Base-by-base conservation (phyloP, 345 rosid species). In the Gossypium mustelinum region DNA sequence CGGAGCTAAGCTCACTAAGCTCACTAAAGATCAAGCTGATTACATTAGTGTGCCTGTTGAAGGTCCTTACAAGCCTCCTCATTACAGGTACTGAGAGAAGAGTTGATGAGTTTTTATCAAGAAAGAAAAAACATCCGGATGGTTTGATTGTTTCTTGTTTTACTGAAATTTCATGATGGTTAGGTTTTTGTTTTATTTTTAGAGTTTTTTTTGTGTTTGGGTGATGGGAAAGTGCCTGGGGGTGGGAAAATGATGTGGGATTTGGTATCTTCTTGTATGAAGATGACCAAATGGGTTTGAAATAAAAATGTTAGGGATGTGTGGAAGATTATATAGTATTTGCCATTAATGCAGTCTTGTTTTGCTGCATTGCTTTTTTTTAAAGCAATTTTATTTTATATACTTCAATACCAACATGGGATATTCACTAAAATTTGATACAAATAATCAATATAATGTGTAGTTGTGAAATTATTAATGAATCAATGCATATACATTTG, bases 61-160 rank as follows among this genome's bases (percentile, higher is more conserved):
- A 80, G 98, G 98, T 76, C 98, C 98, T 2, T 94, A 94, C 93
- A 94, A 94, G 96, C 97, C 98, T 75, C 79, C 92, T 70, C 89
- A 81, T 81, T 94, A 94, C 89, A 91, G 98, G 94, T 94, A 94
- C 83, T 94, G 84, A 89, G 89, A 7, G 41, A 1, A 52, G 18
- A 7, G 55, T 18, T 2, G 4, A 0, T 0, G 52, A 66, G 52
- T 39, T 9, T 54, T n/a, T 7, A n/a, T 7, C 8, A 7, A n/a
- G 58, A 54, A n/a, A 54, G 58, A 54, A 54, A 54, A 54, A 54
- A n/a, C 18, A 54, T 54, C 58, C 58, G 45, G 76, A 17, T 47
- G 76, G 76, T 75, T 65, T 65, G 22, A 62, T 70, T 47, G 70
- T 75, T 76, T 65, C 2, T 54, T 54, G 45, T 70, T 66, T 73